Base-by-base conservation (phyloP, 1,284 basidiomycete genomes). In the Leccinum subspadiceum region DNA sequence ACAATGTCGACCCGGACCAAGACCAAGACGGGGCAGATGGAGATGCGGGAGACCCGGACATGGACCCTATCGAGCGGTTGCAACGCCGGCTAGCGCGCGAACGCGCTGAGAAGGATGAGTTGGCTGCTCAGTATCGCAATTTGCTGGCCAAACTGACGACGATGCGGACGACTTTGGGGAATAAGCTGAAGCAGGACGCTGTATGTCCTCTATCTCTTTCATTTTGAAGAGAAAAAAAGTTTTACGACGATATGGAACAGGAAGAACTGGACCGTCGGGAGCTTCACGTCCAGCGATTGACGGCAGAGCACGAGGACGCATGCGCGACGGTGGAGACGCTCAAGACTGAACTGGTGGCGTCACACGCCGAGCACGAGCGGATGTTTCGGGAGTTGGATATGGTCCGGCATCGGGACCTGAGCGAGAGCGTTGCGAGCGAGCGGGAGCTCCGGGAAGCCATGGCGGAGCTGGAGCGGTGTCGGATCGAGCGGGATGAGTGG, bases 261-360 rank as follows among this genome's bases (percentile, higher is more conserved):
- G 95, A 97, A 87, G 95, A 97, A 81, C 87, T 98, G 46, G 95
- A 97, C 79, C 82, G 93, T 65, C 83, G 92, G 64, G 94, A 94
- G 73, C 87, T 90, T 65, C 81, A 88, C 49, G 84, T 96, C 41
- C 87, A 89, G 61, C 84, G 87, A 62, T 77, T 97, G 15, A 87
- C 84, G 3, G 82, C 81, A 1, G 86, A 94, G 67, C 92, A 89
- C 68, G 87, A 91, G 4, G 86, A 91, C 66, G 78, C 94, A n/a
- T 73, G 77, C 10, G 70, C 73, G 24, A 90, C 90, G 0, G 76
- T 95, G 33, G 84, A 89, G 58, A 88, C 90, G 2, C 81, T 97
- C 52, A 89, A 90, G 68, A 71, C 81, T 4, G 95, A 97, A 72
- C 81, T 97, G 39, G 79, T 89, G 57, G 77, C 81, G 2, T 87